These are phyloP conservation scores for Spergularia azorica DNA, from an alignment of 179 eudicot genomes.

Conservation along the genomic window DNA sequence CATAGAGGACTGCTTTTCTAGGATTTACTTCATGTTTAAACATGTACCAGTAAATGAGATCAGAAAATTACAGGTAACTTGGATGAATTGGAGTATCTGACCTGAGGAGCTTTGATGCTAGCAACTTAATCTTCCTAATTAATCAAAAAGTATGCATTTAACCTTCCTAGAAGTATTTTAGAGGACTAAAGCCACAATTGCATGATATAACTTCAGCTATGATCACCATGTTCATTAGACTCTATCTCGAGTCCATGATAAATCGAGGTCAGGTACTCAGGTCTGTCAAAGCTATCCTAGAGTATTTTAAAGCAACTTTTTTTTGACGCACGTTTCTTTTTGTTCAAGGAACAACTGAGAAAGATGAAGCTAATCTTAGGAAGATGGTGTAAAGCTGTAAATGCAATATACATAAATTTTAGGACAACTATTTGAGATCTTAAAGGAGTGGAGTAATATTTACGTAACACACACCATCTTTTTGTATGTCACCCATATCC, in stretches of 20 bases:
- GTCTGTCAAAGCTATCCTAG: no score
- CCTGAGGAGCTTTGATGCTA: not conserved
- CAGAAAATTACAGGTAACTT: not conserved
- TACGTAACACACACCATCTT: constrained; percentile 62
- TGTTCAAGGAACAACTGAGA: not conserved
- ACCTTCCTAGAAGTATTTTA: not conserved
- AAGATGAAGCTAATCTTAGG: not conserved
- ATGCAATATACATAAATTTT: not conserved
- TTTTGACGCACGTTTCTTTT: no score
- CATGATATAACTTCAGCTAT: no score
- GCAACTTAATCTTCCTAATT: not conserved
- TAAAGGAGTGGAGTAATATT: constrained; percentile 18
- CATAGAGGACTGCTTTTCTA: not conserved
- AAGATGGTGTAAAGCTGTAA: not conserved
- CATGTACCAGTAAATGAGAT: not conserved
- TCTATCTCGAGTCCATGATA: no score
- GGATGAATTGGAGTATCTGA: not conserved
- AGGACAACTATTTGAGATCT: constrained; percentile 13
- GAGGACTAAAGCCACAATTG: not conserved
- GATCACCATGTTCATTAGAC: no score
- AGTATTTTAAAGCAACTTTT: no score
- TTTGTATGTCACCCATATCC: constrained; percentile 66
- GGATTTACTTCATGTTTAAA: not conserved
- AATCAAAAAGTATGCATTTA: not conserved
- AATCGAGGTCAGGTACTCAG: no score